A percentile compares a stretch with the other conserved stretches of the same genome.
Conservation (phyloP, 208 protist species). For the Novymonas esmeraldas region DNA sequence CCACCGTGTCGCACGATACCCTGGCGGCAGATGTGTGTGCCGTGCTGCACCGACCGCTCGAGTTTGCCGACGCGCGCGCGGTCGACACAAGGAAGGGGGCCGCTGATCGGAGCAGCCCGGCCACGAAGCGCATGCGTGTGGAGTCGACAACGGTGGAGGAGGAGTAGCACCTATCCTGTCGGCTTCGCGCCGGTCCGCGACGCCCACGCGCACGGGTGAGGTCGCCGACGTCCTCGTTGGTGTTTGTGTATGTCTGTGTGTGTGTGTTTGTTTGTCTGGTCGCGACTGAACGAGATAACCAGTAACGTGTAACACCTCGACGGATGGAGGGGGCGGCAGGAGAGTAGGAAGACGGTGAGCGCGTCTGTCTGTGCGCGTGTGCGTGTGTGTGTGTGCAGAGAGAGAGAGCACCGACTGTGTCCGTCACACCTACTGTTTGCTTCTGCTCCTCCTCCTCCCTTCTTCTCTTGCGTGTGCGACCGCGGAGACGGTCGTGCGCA, state of each 20-base stretch:
- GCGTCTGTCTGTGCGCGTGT: background rate
- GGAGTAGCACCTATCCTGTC: too few species aligned
- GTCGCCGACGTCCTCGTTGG: too few species aligned
- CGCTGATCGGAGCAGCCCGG: conserved; percentile 25
- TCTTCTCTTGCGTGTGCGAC: too few species aligned
- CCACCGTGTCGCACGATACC: conserved; percentile 37
- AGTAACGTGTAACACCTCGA: conserved; percentile 1
- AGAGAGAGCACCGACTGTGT: background rate
- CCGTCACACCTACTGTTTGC: too few species aligned
- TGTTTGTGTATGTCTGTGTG: background rate
- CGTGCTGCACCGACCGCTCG: conserved; percentile 45
- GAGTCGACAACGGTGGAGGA: conserved; percentile 36
- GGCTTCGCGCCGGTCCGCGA: too few species aligned
- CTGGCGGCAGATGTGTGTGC: conserved; percentile 43
- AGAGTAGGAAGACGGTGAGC: background rate
- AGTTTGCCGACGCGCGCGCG: conserved; percentile 39
- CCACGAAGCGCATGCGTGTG: conserved; percentile 30
- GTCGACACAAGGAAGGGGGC: conserved; percentile 22
- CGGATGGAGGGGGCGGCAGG: background rate
- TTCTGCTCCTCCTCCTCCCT: too few species aligned
- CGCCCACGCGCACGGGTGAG: too few species aligned
- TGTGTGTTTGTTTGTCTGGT: background rate
- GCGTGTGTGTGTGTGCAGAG: background rate
- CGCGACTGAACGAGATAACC: too few species aligned
- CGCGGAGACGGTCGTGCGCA: too few species aligned